These are phyloP conservation scores for Lentinus tigrinus DNA, from an alignment of 768 basidiomycete species.

Conservation along the genomic window DNA sequence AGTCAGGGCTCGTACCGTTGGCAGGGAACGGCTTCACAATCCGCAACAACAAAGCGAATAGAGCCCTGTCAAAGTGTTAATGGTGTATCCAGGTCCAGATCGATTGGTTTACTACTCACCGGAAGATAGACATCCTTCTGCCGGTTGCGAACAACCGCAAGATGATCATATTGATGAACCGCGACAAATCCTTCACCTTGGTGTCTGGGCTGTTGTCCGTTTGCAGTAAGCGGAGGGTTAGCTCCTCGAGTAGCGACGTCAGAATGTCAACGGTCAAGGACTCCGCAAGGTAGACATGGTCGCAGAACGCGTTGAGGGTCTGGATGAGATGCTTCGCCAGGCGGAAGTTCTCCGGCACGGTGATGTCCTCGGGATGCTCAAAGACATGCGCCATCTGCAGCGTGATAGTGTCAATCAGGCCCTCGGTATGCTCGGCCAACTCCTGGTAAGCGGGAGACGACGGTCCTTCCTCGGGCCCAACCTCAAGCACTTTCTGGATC, in stretches of 20 bases:
- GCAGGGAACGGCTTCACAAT: conserved; percentile 82
- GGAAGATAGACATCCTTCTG: conserved; percentile 85
- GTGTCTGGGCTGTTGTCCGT: conserved; percentile 85
- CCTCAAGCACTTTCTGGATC: conserved; percentile 81
- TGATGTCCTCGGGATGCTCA: conserved; percentile 72
- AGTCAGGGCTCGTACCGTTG: conserved; percentile 68
- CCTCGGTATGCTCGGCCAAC: conserved; percentile 75
- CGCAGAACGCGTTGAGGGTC: conserved; percentile 92
- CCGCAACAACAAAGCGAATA: conserved; percentile 80
- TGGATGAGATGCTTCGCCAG: conserved; percentile 97
- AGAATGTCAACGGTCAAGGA: conserved; percentile 83
- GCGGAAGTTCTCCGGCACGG: conserved; percentile 80
- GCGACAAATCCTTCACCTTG: conserved; percentile 89
- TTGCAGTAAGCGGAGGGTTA: conserved; percentile 87
- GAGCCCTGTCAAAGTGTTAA: conserved; percentile 43
- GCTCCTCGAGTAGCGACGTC: conserved; percentile 84
- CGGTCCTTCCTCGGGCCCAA: conserved; percentile 71
- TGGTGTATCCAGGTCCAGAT: not conserved
- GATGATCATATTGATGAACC: conserved; percentile 99
- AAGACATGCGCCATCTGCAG: conserved; percentile 92
- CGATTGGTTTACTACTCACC: conserved; percentile 46
- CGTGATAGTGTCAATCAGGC: conserved; percentile 86
- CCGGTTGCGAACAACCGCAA: conserved; percentile 90
- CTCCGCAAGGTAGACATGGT: conserved; percentile 84
- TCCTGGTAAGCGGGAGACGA: conserved; percentile 72